phyloP scores from a whole-genome alignment of 2,329 filamentous ascomycete species.

The Penicillium italicum region DNA sequence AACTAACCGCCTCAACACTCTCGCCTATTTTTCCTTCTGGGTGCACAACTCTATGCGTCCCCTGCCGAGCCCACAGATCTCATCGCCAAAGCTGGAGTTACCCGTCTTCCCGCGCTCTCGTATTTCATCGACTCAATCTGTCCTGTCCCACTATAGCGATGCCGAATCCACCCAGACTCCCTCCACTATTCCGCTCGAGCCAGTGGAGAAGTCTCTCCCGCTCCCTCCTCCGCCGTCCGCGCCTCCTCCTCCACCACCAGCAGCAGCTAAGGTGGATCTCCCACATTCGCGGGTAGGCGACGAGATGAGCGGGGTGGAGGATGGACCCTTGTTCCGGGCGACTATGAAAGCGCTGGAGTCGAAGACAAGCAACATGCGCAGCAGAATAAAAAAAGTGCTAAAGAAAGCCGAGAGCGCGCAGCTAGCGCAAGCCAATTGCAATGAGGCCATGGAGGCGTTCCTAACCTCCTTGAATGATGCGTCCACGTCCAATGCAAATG shows the following conservation, averaged over 20 bases:
- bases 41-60: constrained; percentile 63
- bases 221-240: constrained; percentile 20
- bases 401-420: constrained; percentile 90
- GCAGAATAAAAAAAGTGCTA: constrained; percentile 92
- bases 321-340: constrained; percentile 91
- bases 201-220: constrained; percentile 21
- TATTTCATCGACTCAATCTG: constrained; percentile 80
- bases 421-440: constrained; percentile 73
- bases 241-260: constrained; percentile 38
- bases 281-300: constrained; percentile 79
- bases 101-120: constrained; percentile 71
- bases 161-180: constrained; percentile 52
- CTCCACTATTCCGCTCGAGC: constrained; percentile 32
- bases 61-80: constrained; percentile 56
- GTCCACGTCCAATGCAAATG: constrained; percentile 86
- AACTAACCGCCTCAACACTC: constrained; percentile 79
- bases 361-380: constrained; percentile 90
- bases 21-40: constrained; percentile 94
- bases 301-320: constrained; percentile 79
- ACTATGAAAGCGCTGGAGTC: constrained; percentile 96
- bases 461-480: constrained; percentile 84
- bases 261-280: constrained; percentile 76
- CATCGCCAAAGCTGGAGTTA: constrained; percentile 69
- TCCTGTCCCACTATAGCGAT: constrained; percentile 76
- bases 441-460: constrained; percentile 78